Base-by-base conservation (phyloP, 208 protist genomes). In the Trypanosomatidae sp. region DNA sequence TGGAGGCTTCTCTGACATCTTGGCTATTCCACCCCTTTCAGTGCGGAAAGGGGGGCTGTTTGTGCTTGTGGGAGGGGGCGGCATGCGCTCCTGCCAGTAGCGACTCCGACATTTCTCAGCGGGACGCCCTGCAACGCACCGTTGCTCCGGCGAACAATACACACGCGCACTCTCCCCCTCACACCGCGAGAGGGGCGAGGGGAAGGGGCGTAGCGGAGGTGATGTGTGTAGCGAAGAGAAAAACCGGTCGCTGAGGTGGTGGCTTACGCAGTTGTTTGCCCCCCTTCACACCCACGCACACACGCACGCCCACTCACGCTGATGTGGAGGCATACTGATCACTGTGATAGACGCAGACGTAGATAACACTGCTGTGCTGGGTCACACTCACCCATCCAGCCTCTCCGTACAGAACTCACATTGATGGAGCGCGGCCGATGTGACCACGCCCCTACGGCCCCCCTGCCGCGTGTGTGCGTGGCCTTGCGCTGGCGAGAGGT, bases 401-500 rank as follows among this genome's bases (percentile, higher is more conserved):
- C 30, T 17, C 22, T 17, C 64, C 25, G 25, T 68, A 50, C n/a
- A 53, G 22, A 50, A 28, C 36, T 15, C 64, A 53, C 46, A 33
- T 68, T 47, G 64, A 68, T 68, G 64, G 28, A 68, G 10, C 43
- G 64, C 3, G 44, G 53, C 39, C n/a, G 15, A 68, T 53, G 64
- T 46, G 44, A 22, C 15, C 60, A 25, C 60, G 39, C 8, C 19
- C 13, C 60, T 9, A 46, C 22, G 22, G 39, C 10, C 39, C n/a
- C 44, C 33, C 55, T 15, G 28, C 76, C 70, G 53, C 76, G 70
- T 8, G 70, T 80, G 25, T 64, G 64, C 62, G 41, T 80, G 33
- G 76, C 76, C 9, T 43, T 80, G 66, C 76, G 76, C 10, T 80
- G 70, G 76, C n/a, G 76, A 44, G 62, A 80, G 66, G 33, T 70